Base-by-base conservation (phyloP, 805 yeast species). In the Lachancea kluyveri region DNA sequence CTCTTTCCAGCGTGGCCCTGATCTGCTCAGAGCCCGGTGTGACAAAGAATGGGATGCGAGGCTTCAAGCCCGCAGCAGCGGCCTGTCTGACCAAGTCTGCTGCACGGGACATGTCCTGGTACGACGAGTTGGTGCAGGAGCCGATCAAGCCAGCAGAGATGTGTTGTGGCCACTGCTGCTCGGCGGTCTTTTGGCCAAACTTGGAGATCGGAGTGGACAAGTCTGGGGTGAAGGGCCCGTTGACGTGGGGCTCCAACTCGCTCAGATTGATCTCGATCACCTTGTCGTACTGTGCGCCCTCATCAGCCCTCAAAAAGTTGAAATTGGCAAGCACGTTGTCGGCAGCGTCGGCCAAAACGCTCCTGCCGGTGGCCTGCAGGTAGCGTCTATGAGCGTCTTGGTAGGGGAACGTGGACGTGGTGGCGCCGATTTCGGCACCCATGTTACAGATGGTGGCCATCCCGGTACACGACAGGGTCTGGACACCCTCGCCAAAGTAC, bases 381-480 rank as follows among this genome's bases (percentile, higher is more conserved):
- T 86, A 92, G 41, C 84, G 71, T 49, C 66, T 70, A 68, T 81
- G 86, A 33, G 88, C 79, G 30, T 72, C 75, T 52, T 81, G 87
- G 74, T 78, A 90, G 42, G 98, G 98, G 86, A 92, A 92, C 36
- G 85, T 77, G 15, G 97, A 90, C 26, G 98, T 92, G 22, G 98
- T 92, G 26, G 98, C 98, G 63, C 98, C 98, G 37, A 92, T 87
- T 67, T 92, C 98, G 34, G 98, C 98, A 59, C 98, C 98, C 98
- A 92, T 92, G 65, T 92, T 92, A 74, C 97, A 90, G 60, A 92
- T 90, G 40, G 98, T 92, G 41, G 95, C 98, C 98, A 92, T 92
- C 68, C 98, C 98, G 21, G 98, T 92, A 68, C 95, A 86, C 15
- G 94, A 80, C 52, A 92, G 74, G 33, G 81, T 67, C 41, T 79